Percentiles rank a stretch among this genome's conserved stretches.
phyloP scores from a whole-genome alignment of 805 yeast species.

The Zygotorulaspora danielsina region DNA sequence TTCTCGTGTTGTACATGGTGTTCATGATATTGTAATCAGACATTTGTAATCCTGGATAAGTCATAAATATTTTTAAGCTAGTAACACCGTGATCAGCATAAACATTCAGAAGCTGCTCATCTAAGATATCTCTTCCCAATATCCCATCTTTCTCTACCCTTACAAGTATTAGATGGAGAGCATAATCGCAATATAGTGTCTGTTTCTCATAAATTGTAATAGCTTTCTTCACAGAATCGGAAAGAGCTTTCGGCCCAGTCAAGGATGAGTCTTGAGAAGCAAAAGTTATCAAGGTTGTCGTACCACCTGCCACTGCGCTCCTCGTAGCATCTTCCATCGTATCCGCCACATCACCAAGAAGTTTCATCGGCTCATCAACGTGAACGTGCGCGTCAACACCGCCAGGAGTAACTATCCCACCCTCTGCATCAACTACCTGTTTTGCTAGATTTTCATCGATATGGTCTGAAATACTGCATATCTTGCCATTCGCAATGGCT shows the following conservation, averaged over 20 bases:
- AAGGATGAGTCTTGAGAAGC: slow-evolving; percentile 40
- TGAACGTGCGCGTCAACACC: slow-evolving; percentile 51
- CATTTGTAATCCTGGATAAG: slow-evolving; percentile 42
- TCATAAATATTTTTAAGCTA: slow-evolving; percentile 43
- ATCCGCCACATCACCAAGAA: slow-evolving; percentile 39
- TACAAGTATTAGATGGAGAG: slow-evolving; percentile 45
- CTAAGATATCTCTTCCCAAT: slow-evolving; percentile 17
- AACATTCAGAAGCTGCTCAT: slow-evolving; percentile 35
- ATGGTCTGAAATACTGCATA: slow-evolving; percentile 36
- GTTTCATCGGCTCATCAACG: slow-evolving; percentile 40
- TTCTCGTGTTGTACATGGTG: slow-evolving; percentile 39
- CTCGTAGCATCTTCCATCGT: slow-evolving; percentile 43
- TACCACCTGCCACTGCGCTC: slow-evolving; percentile 49
- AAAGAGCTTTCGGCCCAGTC: slow-evolving; percentile 35
- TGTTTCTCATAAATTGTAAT: slow-evolving; percentile 22
- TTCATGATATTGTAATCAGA: slow-evolving; percentile 41
- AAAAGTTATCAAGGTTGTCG: slow-evolving; percentile 46
- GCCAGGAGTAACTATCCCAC: slow-evolving; percentile 48
- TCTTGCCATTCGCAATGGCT: slow-evolving; percentile 41
- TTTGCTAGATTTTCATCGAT: slow-evolving; percentile 24
- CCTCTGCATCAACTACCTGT: slow-evolving; percentile 42
- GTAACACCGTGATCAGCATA: slow-evolving; percentile 38
- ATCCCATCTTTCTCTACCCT: slow-evolving; percentile 23
- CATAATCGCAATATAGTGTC: slow-evolving; percentile 42
- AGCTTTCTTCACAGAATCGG: slow-evolving; percentile 29